Conservation (phyloP, 2,329 filamentous ascomycete genomes). For the Beauveria caledonica region DNA sequence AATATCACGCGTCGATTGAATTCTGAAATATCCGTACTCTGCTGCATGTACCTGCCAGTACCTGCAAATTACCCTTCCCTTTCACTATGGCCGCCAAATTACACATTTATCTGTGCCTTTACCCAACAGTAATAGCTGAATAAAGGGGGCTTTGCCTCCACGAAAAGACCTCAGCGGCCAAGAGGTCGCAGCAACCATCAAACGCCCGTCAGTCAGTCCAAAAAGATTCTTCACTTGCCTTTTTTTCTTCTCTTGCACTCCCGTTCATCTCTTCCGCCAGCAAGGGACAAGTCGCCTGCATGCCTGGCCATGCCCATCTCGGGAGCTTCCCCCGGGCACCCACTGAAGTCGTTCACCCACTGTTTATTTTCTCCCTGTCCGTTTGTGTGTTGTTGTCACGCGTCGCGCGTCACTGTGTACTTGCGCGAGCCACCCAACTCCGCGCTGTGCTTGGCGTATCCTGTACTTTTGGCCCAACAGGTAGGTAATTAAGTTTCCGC, state of each 20-base stretch:
- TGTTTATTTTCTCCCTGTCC: neutral
- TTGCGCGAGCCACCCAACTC: neutral
- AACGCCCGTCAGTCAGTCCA: too few relatives aligned
- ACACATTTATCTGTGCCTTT: neutral
- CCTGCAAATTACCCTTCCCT: too few relatives aligned
- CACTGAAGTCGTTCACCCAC: slow-evolving; percentile 1
- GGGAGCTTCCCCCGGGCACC: slow-evolving; percentile 9
- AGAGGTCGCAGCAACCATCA: neutral
- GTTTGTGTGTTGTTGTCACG: slow-evolving; percentile 4
- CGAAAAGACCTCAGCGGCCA: neutral
- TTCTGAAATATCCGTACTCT: neutral
- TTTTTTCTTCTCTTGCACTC: neutral
- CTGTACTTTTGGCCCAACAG: neutral
- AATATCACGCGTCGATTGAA: neutral
- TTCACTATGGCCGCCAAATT: neutral
- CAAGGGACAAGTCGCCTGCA: neutral
- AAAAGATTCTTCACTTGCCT: neutral
- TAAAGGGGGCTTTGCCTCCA: too few relatives aligned
- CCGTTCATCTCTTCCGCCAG: neutral
- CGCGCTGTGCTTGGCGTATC: neutral
- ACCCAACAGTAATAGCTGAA: neutral
- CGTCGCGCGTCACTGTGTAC: slow-evolving; percentile 10
- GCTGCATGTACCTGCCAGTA: too few relatives aligned
- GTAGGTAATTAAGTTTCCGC: neutral
- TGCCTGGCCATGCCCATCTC: slow-evolving; percentile 5